Percentiles rank a stretch among this genome's conserved stretches.
These are phyloP conservation scores for Geotrichum phurueaensis DNA, from an alignment of 1,139 yeast species.

Conservation along the genomic window DNA sequence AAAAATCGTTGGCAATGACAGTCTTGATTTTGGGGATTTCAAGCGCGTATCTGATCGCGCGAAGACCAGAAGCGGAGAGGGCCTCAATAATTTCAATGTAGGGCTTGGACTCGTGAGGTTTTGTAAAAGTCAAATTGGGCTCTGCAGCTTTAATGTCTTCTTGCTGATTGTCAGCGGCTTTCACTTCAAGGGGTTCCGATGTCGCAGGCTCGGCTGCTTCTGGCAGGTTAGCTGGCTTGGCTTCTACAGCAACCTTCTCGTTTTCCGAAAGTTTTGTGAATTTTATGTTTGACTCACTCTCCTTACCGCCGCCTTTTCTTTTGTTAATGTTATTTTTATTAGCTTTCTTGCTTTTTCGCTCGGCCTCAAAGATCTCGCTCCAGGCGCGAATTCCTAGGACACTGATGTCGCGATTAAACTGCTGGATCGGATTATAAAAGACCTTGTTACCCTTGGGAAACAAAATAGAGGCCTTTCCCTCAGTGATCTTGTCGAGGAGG, in stretches of 20 bases:
- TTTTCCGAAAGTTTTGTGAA: background rate
- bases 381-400: slow-evolving; percentile 82
- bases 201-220: slow-evolving; percentile 4
- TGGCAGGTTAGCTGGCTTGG: slow-evolving; percentile 13
- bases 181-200: slow-evolving; percentile 9
- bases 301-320: slow-evolving; percentile 7
- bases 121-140: slow-evolving; percentile 16
- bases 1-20: slow-evolving; percentile 83
- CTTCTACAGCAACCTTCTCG: slow-evolving; percentile 24
- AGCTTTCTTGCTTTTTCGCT: slow-evolving; percentile 29
- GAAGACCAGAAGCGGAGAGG: slow-evolving; percentile 85
- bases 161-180: slow-evolving; percentile 4
- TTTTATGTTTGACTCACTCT: background rate
- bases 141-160: slow-evolving; percentile 4
- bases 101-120: slow-evolving; percentile 30
- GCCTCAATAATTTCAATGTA: slow-evolving; percentile 77
- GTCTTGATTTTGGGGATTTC: slow-evolving; percentile 71
- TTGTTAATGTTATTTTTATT: slow-evolving; percentile 20
- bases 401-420: slow-evolving; percentile 87
- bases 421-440: slow-evolving; percentile 94
- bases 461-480: slow-evolving; percentile 75
- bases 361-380: slow-evolving; percentile 49
- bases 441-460: slow-evolving; percentile 77
- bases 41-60: slow-evolving; percentile 88
- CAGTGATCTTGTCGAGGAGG: slow-evolving; percentile 43